Evolutionary conservation across 2,329 filamentous ascomycete genomes (phyloP).

Genomic region (Zymoseptoria tritici): DNA sequence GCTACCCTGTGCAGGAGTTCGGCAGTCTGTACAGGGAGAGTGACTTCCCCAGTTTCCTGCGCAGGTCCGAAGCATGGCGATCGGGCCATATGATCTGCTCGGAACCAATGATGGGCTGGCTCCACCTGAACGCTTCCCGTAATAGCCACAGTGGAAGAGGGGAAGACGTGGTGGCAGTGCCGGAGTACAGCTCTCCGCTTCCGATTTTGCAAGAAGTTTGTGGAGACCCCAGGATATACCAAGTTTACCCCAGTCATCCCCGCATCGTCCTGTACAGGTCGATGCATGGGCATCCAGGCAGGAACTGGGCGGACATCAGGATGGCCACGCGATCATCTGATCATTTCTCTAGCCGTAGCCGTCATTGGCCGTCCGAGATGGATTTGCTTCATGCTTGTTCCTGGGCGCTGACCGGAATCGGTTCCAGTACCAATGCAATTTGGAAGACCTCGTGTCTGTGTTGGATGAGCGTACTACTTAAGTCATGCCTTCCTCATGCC

Average conservation of each 20-base stretch:
- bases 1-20: neutral
- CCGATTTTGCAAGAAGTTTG: neutral
- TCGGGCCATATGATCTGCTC: neutral
- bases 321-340: neutral
- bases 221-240: neutral
- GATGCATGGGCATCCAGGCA: neutral
- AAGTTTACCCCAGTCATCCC: too few relatives aligned
- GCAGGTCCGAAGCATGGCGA: neutral
- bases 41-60: neutral
- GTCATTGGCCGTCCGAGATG: neutral
- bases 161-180: neutral
- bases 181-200: neutral
- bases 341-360: neutral
- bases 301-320: neutral
- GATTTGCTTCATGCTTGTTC: neutral
- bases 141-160: neutral
- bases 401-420: slow-evolving; percentile 3
- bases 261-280: slow-evolving; percentile 1
- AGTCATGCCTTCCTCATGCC: neutral
- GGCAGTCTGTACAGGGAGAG: neutral
- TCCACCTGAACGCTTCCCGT: neutral
- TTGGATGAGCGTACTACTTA: neutral
- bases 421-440: neutral
- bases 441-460: neutral
- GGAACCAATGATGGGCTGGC: neutral